These are phyloP conservation scores for Asterionellopsis glacialis DNA, from an alignment of 108 stramenopile genomes.

Conservation along the genomic window DNA sequence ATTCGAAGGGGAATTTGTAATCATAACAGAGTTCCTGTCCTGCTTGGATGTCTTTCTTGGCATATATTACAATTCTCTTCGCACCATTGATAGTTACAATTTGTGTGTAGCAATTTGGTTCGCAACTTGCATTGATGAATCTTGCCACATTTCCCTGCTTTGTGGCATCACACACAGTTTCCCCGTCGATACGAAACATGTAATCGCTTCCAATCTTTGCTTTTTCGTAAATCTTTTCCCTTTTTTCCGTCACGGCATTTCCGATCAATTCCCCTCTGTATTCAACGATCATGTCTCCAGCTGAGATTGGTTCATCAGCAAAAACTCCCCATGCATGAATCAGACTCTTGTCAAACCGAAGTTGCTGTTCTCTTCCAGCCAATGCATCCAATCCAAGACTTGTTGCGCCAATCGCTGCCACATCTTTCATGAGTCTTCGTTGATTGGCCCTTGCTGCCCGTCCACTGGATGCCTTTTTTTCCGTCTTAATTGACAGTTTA, in stretches of 20 bases:
- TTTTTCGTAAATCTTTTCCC: slow-evolving; percentile 84
- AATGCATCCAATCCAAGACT: slow-evolving; percentile 39
- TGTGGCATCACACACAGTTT: slow-evolving; percentile 80
- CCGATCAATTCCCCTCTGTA: slow-evolving; percentile 93
- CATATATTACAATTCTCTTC: slow-evolving; percentile 87
- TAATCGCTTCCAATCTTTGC: slow-evolving; percentile 87
- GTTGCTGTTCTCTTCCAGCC: slow-evolving; percentile 57
- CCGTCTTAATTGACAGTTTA: slow-evolving; percentile 21
- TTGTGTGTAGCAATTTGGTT: slow-evolving; percentile 88
- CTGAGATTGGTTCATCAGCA: slow-evolving; percentile 51
- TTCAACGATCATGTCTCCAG: slow-evolving; percentile 86
- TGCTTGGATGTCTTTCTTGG: slow-evolving; percentile 75
- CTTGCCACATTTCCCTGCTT: slow-evolving; percentile 90
- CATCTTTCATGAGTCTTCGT: slow-evolving; percentile 60
- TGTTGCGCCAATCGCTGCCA: slow-evolving; percentile 35
- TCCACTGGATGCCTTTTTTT: slow-evolving; percentile 30
- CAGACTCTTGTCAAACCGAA: slow-evolving; percentile 63
- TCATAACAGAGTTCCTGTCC: slow-evolving; percentile 98
- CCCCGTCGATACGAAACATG: slow-evolving; percentile 91
- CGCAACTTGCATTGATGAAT: slow-evolving; percentile 94
- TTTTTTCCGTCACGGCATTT: slow-evolving; percentile 81
- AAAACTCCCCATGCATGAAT: slow-evolving; percentile 88
- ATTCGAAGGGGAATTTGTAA: slow-evolving; percentile 92
- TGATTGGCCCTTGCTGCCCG: slow-evolving; percentile 68
- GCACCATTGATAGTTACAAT: slow-evolving; percentile 66